These are phyloP conservation scores for Marchantia paleacea DNA, from an alignment of 225 moss, liverwort and hornwort species.

Conservation along the genomic window DNA sequence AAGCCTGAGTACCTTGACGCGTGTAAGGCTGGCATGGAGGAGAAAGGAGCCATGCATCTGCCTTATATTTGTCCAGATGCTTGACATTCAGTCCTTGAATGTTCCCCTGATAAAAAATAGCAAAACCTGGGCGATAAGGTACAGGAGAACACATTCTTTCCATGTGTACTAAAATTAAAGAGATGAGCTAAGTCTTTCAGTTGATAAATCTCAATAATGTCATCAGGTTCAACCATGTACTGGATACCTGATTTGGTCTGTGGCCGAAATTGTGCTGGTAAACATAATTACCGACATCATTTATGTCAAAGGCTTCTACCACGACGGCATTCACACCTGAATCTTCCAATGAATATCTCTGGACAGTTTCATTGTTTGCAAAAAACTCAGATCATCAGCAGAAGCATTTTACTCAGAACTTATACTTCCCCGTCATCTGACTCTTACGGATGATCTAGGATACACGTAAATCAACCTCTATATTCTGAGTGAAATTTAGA, in stretches of 20 bases:
- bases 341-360: conserved; percentile 86
- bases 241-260: conserved; percentile 78
- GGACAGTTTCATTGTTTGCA: conserved; percentile 20
- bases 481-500: not conserved
- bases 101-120: conserved; percentile 53
- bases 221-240: not conserved
- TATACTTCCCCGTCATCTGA: not conserved
- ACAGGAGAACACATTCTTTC: not conserved
- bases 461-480: not conserved
- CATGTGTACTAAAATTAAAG: not conserved
- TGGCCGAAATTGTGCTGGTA: conserved; percentile 96
- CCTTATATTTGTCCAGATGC: conserved; percentile 81
- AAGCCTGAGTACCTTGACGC: conserved; percentile 69
- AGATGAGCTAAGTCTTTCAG: not conserved
- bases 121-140: not conserved
- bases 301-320: conserved; percentile 96
- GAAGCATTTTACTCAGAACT: not conserved
- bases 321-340: conserved; percentile 74
- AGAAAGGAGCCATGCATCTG: conserved; percentile 88
- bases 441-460: not conserved
- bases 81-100: conserved; percentile 79
- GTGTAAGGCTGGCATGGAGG: conserved; percentile 99
- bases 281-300: conserved; percentile 93
- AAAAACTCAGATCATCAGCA: not conserved
- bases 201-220: not conserved